phyloP scores from a whole-genome alignment of 306 rosid genomes.

The Ormosia semicastrata region DNA sequence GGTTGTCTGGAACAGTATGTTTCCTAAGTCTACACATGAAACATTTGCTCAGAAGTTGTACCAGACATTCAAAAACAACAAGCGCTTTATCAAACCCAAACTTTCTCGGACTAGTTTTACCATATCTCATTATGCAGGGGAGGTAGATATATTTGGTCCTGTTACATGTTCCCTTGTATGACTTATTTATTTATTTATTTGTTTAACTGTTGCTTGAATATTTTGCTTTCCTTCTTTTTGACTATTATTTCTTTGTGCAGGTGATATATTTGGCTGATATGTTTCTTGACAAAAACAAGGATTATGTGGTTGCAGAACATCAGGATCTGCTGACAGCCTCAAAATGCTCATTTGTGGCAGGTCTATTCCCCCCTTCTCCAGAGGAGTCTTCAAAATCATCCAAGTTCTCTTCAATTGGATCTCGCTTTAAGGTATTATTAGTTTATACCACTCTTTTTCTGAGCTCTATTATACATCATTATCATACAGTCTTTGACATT shows the following conservation, averaged over 20 bases:
- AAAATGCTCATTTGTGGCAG: slow-evolving; percentile 81
- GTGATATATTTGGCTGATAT: slow-evolving; percentile 89
- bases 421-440: slow-evolving; percentile 83
- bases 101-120: slow-evolving; percentile 97
- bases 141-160: slow-evolving; percentile 56
- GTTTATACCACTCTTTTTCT: slow-evolving; percentile 6
- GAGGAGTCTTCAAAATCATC: slow-evolving; percentile 94
- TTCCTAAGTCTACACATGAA: slow-evolving; percentile 99
- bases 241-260: slow-evolving; percentile 47
- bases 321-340: slow-evolving; percentile 88
- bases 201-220: slow-evolving; percentile 8
- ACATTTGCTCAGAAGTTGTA: slow-evolving; percentile 97
- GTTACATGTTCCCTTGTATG: slow-evolving; percentile 23
- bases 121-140: slow-evolving; percentile 97
- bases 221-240: slow-evolving; percentile 11
- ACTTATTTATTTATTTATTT: neutral
- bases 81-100: slow-evolving; percentile 96
- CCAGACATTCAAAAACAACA: slow-evolving; percentile 95
- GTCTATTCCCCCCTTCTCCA: slow-evolving; percentile 83
- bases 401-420: slow-evolving; percentile 96
- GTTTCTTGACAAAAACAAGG: slow-evolving; percentile 98
- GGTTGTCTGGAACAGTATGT: slow-evolving; percentile 77
- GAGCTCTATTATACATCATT: neutral
- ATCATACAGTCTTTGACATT: neutral
- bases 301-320: slow-evolving; percentile 98